Conservation (phyloP, 2,329 filamentous ascomycete genomes). For the Ophiostoma fasciatum region DNA sequence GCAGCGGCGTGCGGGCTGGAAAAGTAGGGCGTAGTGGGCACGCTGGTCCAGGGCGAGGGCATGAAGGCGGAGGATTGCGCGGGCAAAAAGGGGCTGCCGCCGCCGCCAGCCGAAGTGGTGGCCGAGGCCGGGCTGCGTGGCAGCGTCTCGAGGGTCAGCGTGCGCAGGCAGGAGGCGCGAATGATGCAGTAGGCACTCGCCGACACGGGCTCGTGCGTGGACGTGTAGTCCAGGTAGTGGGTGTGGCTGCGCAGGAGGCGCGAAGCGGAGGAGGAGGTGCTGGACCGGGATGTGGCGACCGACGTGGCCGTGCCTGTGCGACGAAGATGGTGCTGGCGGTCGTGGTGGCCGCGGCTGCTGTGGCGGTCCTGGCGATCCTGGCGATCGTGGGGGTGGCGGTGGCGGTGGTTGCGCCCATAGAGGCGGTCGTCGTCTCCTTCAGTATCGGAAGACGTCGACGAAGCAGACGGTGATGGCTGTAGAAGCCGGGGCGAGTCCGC, state of each 20-base stretch:
- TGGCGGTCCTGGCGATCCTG: too few relatives aligned
- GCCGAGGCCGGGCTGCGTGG: slow-evolving; percentile 35
- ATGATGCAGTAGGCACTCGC: slow-evolving; percentile 52
- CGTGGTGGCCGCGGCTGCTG: too few relatives aligned
- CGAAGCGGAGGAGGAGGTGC: slow-evolving; percentile 30
- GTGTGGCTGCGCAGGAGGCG: slow-evolving; percentile 31
- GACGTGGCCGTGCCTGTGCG: slow-evolving; percentile 29
- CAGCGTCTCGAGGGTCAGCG: slow-evolving; percentile 50
- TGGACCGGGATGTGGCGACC: slow-evolving; percentile 35
- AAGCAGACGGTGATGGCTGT: slow-evolving; percentile 25
- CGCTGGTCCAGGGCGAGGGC: too few relatives aligned
- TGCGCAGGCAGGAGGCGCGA: slow-evolving; percentile 50
- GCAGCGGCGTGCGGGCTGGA: slow-evolving; percentile 29
- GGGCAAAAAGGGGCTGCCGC: too few relatives aligned
- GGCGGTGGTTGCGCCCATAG: slow-evolving; percentile 14
- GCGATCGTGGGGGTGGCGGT: too few relatives aligned
- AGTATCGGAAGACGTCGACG: slow-evolving; percentile 29
- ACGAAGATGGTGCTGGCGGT: too few relatives aligned
- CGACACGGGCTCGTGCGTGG: slow-evolving; percentile 48
- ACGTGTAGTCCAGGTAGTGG: slow-evolving; percentile 54
- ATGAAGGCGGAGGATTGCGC: too few relatives aligned
- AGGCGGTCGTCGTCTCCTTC: slow-evolving; percentile 38
- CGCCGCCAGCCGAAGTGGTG: slow-evolving; percentile 25
- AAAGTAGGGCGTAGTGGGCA: slow-evolving; percentile 4
- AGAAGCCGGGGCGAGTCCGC: slow-evolving; percentile 38